Evolutionary conservation across 1,284 basidiomycete species (phyloP).

Genomic region (Ganoderma boninense): DNA sequence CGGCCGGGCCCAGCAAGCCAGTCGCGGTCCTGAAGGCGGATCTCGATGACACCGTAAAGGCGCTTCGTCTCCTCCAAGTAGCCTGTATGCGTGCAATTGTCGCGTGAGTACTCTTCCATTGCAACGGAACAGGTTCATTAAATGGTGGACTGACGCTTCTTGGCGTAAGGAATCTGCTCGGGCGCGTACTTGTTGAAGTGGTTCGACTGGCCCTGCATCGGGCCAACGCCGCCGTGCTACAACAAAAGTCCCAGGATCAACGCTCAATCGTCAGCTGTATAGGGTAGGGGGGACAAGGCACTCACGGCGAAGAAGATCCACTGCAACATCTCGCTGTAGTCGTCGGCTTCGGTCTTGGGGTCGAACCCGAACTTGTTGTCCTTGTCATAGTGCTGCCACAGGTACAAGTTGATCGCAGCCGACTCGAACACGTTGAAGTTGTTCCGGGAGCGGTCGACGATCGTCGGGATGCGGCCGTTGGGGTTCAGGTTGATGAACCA

Average conservation of each 20-base stretch:
- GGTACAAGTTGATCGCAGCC: slow-evolving; percentile 62
- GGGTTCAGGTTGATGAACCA: slow-evolving; percentile 69
- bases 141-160: slow-evolving; percentile 53
- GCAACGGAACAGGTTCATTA: neutral
- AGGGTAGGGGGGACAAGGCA: neutral
- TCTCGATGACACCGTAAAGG: slow-evolving; percentile 80
- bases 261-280: no score
- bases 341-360: slow-evolving; percentile 44
- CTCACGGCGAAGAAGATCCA: slow-evolving; percentile 83
- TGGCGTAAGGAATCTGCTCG: slow-evolving; percentile 72
- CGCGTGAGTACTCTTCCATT: slow-evolving; percentile 3
- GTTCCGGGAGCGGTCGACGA: slow-evolving; percentile 51
- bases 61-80: slow-evolving; percentile 83
- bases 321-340: slow-evolving; percentile 69
- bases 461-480: slow-evolving; percentile 66
- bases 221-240: slow-evolving; percentile 75
- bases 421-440: slow-evolving; percentile 64
- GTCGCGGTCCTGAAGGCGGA: slow-evolving; percentile 67
- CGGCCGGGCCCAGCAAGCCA: slow-evolving; percentile 75
- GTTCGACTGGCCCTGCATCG: slow-evolving; percentile 79
- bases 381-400: slow-evolving; percentile 57
- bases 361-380: slow-evolving; percentile 60
- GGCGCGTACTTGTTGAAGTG: slow-evolving; percentile 66
- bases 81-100: slow-evolving; percentile 46
- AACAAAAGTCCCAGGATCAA: neutral